A percentile compares a stretch with the other conserved stretches of the same genome.
Conservation (phyloP, 1,284 basidiomycete genomes). For the Austroboletus novae-zelandiae region DNA sequence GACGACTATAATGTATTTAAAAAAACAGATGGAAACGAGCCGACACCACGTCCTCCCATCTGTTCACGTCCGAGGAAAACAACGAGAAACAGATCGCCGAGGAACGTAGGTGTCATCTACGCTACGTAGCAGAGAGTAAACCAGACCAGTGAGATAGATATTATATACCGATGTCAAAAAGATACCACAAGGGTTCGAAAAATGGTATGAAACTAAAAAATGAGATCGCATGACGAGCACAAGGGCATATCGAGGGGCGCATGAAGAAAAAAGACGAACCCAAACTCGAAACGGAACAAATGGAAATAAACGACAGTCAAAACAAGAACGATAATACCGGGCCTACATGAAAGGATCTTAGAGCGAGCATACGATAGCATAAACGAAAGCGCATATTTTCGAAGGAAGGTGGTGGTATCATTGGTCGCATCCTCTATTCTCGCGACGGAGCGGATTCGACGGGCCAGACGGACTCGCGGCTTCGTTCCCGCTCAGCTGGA, state of each 20-base stretch:
- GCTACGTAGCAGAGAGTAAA: slow-evolving; percentile 17
- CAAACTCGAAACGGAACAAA: slow-evolving; percentile 15
- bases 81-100: background rate
- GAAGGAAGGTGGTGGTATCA: slow-evolving; percentile 11
- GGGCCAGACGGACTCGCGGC: slow-evolving; percentile 29
- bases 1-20: slow-evolving; percentile 35
- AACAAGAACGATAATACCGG: slow-evolving; percentile 10
- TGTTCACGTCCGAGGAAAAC: background rate
- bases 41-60: slow-evolving; percentile 8
- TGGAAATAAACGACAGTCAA: slow-evolving; percentile 29
- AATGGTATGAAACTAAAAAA: slow-evolving; percentile 21
- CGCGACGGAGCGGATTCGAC: slow-evolving; percentile 29
- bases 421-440: slow-evolving; percentile 21
- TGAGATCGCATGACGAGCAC: slow-evolving; percentile 12
- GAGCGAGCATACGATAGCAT: slow-evolving; percentile 26
- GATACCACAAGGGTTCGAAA: slow-evolving; percentile 23
- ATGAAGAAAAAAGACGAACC: slow-evolving; percentile 11
- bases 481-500: slow-evolving; percentile 29
- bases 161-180: slow-evolving; percentile 28
- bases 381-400: slow-evolving; percentile 32
- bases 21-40: slow-evolving; percentile 16
- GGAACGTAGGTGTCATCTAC: slow-evolving; percentile 12
- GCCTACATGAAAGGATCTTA: slow-evolving; percentile 28
- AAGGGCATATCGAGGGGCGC: background rate
- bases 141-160: slow-evolving; percentile 22